Conservation (phyloP, 2,329 filamentous ascomycete species). For the Chrysoporthe cubensis region DNA sequence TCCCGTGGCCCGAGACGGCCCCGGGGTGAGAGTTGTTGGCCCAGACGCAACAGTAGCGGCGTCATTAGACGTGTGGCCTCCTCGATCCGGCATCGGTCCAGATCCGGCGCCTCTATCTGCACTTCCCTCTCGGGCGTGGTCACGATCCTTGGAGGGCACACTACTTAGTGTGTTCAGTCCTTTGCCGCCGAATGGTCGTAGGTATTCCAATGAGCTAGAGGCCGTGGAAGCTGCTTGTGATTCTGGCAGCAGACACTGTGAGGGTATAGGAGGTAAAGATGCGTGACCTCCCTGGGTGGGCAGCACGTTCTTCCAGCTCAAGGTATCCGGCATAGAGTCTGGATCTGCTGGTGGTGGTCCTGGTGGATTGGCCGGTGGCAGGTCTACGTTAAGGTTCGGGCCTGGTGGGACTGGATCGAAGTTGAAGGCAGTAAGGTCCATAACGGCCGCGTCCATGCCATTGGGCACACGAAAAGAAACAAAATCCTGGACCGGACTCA, state of each 20-base stretch:
- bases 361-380: constrained; percentile 13
- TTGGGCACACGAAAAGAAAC: constrained; percentile 44
- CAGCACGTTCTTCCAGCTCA: constrained; percentile 52
- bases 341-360: constrained; percentile 21
- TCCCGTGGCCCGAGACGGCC: neutral
- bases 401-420: constrained; percentile 42
- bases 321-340: constrained; percentile 58
- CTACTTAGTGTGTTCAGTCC: constrained; percentile 58
- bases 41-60: constrained; percentile 12
- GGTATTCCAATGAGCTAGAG: constrained; percentile 54
- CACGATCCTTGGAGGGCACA: constrained; percentile 39
- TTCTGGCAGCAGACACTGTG: constrained; percentile 55
- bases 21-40: constrained; percentile 15
- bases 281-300: constrained; percentile 44
- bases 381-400: constrained; percentile 34
- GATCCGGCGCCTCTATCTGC: constrained; percentile 30
- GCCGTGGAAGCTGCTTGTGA: constrained; percentile 56
- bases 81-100: constrained; percentile 31
- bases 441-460: constrained; percentile 41
- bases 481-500: constrained; percentile 56
- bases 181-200: constrained; percentile 59
- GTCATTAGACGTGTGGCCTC: constrained; percentile 7
- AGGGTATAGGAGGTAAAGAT: constrained; percentile 50
- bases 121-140: constrained; percentile 39
- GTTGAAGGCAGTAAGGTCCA: constrained; percentile 45